phyloP scores from a whole-genome alignment of 441 rosid genomes.

The Geranium incanum region DNA sequence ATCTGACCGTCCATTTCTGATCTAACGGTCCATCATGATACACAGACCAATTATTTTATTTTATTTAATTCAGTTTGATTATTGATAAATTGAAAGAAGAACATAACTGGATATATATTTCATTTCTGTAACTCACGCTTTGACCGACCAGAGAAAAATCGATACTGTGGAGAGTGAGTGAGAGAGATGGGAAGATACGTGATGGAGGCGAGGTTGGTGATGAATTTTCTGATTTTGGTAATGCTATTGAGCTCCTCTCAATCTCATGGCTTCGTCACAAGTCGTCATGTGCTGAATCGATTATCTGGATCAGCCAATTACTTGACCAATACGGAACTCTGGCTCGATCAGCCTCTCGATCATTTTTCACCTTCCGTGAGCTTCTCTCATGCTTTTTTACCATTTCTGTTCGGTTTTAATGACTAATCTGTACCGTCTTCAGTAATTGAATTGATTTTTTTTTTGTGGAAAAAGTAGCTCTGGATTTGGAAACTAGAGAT shows the following conservation, averaged over 20 bases:
- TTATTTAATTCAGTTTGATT: too few relatives aligned
- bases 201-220: not conserved
- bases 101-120: too few relatives aligned
- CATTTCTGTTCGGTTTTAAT: not conserved
- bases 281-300: not conserved
- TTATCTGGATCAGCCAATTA: not conserved
- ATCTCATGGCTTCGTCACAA: not conserved
- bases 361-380: conserved; percentile 18
- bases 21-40: too few relatives aligned
- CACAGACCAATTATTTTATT: too few relatives aligned
- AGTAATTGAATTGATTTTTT: not conserved
- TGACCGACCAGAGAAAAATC: too few relatives aligned
- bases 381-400: not conserved
- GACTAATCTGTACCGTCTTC: not conserved
- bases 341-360: conserved; percentile 20
- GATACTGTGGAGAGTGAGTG: too few relatives aligned
- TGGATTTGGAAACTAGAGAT: not conserved
- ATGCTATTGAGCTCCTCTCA: not conserved
- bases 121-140: too few relatives aligned
- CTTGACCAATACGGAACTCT: conserved; percentile 13
- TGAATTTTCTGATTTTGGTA: not conserved
- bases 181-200: not conserved
- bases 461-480: not conserved
- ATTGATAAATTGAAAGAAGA: too few relatives aligned
- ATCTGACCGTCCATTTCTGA: too few relatives aligned